A percentile compares a stretch with the other conserved stretches of the same genome.
phyloP scores from a whole-genome alignment of 805 yeast genomes.

The Brettanomyces sp. region DNA sequence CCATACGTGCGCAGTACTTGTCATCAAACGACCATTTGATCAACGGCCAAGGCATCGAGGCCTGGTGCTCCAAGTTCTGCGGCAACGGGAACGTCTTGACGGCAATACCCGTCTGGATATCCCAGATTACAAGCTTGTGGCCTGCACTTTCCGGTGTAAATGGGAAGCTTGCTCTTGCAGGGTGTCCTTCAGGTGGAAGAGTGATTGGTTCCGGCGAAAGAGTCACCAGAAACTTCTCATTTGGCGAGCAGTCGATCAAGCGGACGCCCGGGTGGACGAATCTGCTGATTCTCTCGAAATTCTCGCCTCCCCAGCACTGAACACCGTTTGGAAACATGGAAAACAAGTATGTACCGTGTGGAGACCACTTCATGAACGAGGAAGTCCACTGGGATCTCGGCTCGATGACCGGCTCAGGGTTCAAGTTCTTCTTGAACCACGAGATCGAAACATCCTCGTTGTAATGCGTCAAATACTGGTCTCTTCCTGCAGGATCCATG shows the following conservation, averaged over 20 bases:
- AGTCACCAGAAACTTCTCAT: conserved; percentile 83
- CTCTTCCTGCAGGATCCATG: conserved; percentile 80
- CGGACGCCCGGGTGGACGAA: conserved; percentile 85
- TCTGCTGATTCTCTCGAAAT: conserved; percentile 63
- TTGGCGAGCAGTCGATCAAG: conserved; percentile 85
- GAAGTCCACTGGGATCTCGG: conserved; percentile 83
- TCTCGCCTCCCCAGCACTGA: conserved; percentile 90
- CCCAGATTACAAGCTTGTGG: conserved; percentile 92
- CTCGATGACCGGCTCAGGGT: conserved; percentile 69
- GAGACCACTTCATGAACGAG: conserved; percentile 82
- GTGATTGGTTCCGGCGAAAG: conserved; percentile 79
- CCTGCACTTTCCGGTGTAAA: conserved; percentile 85
- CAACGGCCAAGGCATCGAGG: conserved; percentile 86
- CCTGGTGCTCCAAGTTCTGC: conserved; percentile 55
- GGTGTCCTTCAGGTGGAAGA: conserved; percentile 55
- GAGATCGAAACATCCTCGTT: conserved; percentile 74
- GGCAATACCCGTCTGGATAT: conserved; percentile 71
- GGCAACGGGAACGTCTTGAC: conserved; percentile 87
- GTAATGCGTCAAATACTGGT: conserved; percentile 75
- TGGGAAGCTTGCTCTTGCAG: conserved; percentile 63
- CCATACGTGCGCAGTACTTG: conserved; percentile 88
- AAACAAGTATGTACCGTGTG: conserved; percentile 81
- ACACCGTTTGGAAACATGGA: conserved; percentile 92
- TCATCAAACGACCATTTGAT: conserved; percentile 94
- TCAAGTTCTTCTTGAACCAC: conserved; percentile 69